These are phyloP conservation scores for Rhodotorula mucilaginosa DNA, from an alignment of 1,284 basidiomycete species.

Conservation along the genomic window DNA sequence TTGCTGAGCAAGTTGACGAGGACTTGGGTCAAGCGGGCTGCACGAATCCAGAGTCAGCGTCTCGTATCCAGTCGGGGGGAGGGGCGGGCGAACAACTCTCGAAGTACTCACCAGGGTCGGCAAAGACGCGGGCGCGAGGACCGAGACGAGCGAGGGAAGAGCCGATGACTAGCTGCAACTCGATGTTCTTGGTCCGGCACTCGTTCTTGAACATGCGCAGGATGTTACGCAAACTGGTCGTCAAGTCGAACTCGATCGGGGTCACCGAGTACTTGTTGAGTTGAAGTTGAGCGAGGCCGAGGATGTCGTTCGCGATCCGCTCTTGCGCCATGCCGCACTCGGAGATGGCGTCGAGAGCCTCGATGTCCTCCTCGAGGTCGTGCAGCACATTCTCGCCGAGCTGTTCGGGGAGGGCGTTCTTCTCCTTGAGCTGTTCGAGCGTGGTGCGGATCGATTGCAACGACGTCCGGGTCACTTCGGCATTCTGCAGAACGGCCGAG, in stretches of 20 bases:
- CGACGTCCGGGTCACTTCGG: slow-evolving; percentile 32
- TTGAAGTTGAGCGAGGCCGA: slow-evolving; percentile 38
- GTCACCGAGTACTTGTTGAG: slow-evolving; percentile 32
- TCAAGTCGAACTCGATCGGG: slow-evolving; percentile 30
- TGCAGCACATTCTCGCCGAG: slow-evolving; percentile 17
- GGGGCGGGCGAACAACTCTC: background rate
- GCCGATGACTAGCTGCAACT: slow-evolving; percentile 31
- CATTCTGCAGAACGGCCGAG: slow-evolving; percentile 30
- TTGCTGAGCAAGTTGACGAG: slow-evolving; percentile 33
- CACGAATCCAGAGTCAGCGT: background rate
- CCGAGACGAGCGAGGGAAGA: slow-evolving; percentile 33
- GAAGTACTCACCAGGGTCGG: slow-evolving; percentile 19
- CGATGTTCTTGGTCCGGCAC: slow-evolving; percentile 26
- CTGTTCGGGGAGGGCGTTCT: slow-evolving; percentile 5
- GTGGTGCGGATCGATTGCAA: slow-evolving; percentile 12
- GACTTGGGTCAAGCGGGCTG: slow-evolving; percentile 28
- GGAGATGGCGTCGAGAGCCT: slow-evolving; percentile 32
- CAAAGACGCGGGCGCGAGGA: slow-evolving; percentile 27
- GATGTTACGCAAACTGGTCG: slow-evolving; percentile 28
- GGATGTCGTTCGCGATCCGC: slow-evolving; percentile 37
- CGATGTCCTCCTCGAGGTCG: slow-evolving; percentile 32
- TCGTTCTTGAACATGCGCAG: slow-evolving; percentile 27
- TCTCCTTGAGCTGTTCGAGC: slow-evolving; percentile 4
- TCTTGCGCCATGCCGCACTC: slow-evolving; percentile 35
- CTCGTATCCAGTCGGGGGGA: background rate